These are phyloP conservation scores for Chalara sp. DNA, from an alignment of 2,329 filamentous ascomycete genomes.

Conservation along the genomic window DNA sequence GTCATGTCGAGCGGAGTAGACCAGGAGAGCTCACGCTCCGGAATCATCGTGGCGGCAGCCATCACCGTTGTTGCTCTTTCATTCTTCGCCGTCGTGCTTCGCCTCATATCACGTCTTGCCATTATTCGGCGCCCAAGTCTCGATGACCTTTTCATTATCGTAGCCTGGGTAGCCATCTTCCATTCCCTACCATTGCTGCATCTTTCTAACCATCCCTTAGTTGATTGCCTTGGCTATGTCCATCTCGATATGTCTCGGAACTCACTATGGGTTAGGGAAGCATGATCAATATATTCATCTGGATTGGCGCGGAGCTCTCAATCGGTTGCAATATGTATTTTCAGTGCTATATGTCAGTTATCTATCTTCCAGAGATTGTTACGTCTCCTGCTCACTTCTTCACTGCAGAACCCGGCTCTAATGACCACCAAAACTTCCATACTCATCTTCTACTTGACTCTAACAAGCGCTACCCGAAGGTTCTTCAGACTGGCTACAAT, in stretches of 20 bases:
- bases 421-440: not conserved
- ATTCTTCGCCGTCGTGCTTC: not conserved
- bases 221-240: not conserved
- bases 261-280: too few relatives aligned
- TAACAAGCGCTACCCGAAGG: not conserved
- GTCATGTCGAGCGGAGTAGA: too few relatives aligned
- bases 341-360: not conserved
- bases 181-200: not conserved
- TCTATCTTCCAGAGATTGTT: not conserved
- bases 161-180: not conserved
- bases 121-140: not conserved
- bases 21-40: too few relatives aligned
- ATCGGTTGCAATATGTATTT: not conserved
- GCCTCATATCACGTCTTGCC: not conserved
- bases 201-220: not conserved
- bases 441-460: not conserved
- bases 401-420: not conserved
- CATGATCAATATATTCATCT: not conserved
- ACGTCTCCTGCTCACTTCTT: not conserved
- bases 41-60: not conserved
- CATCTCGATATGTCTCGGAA: too few relatives aligned
- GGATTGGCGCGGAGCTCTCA: not conserved
- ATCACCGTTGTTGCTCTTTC: not conserved
- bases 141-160: not conserved
- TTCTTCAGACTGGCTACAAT: not conserved